Base-by-base conservation (phyloP, 2,329 filamentous ascomycete species). In the Neonectria faginata region DNA sequence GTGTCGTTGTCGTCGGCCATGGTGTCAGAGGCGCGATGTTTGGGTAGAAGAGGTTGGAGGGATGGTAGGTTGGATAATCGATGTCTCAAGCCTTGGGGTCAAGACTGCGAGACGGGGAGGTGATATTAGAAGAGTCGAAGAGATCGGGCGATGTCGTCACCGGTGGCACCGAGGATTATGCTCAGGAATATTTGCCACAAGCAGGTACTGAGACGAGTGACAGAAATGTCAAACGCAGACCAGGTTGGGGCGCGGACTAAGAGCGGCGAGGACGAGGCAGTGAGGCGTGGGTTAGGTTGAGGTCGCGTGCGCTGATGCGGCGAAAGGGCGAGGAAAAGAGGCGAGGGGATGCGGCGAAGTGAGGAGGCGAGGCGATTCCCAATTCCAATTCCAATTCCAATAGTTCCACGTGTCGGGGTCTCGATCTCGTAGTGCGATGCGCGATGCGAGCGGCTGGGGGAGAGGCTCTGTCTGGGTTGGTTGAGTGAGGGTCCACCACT, bases 1-100 rank as follows among this genome's bases (percentile, higher is more conserved):
- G 57, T 47, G 31, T 75, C 75, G 67, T 67, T 64, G 33, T 73
- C 67, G 50, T 71, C 69, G 55, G 72, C 65, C 72, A 74, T 74
- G 42, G 18, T 66, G 54, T 20, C 12, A 14, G n/a, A 45, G 10
- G 20, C 29, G 36, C 18, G 47, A 18, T 31, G n/a, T n/a, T 27
- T 47, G 36, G 44, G 53, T 42, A 25, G 18, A 6, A 25, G 9
- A 22, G n/a, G n/a, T 14, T n/a, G 36, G 29, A 50, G 25, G 27
- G 45, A 3, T 22, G 11, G 52, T 18, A 39, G 7, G 47, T 29
- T 11, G 39, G n/a, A 41, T n/a, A 47, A n/a, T 27, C 22, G 22
- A 20, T 12, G 29, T 33, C 5, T 36, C 9, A 14, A 51, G 29
- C 31, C 27, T 36, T 16, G 36, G 41, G 10, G 55, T 44, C 47